Base-by-base conservation (phyloP, 306 rosid genomes). In the Lathyrus sativus region DNA sequence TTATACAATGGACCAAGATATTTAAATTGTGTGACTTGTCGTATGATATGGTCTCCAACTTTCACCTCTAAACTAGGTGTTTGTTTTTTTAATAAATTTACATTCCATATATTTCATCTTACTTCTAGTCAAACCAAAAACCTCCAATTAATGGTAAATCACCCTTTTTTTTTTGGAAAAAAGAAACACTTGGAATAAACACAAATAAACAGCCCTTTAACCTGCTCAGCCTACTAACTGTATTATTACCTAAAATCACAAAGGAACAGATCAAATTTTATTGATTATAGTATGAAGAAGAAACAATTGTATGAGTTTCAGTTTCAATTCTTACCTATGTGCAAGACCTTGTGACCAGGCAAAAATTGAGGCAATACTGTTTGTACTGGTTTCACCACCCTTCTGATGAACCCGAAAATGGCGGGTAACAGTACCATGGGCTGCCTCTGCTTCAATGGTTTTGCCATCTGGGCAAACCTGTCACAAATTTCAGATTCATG, bases 301-400 rank as follows among this genome's bases (percentile, higher is more conserved):
- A n/a, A n/a, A 26, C 2, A 39, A 50, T 60, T 19, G 42, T 62
- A 57, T 7, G 62, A 28, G 11, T 54, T 74, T 50, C 61, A 62
- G 22, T 68, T 39, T 54, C 62, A 71, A 51, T 14, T 2, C 18
- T 43, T 80, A 88, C 98, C 98, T 79, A 76, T 93, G 98, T 13
- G 96, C 85, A 68, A 93, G 97, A 65, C 98, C 98, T 11, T 88
- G 84, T 7, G 98, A 77, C 98, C 98, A 93, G 77, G 98, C 98
- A 74, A 93, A 90, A 62, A 93, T 90, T 33, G 98, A 93, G 28
- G 98, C 98, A 77, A 93, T 90, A 83, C 98, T 93, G 80, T 90
- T 93, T 71, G 98, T 93, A 86, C 98, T 88, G 56, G 98, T 93
- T 93, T 93, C 98, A 72, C 96, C 96, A 45, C 98, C 97, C 76